Percentiles rank a stretch among this genome's conserved stretches.
phyloP scores from a whole-genome alignment of 1,284 basidiomycete genomes.

The Pyrrhoderma lamaoense region DNA sequence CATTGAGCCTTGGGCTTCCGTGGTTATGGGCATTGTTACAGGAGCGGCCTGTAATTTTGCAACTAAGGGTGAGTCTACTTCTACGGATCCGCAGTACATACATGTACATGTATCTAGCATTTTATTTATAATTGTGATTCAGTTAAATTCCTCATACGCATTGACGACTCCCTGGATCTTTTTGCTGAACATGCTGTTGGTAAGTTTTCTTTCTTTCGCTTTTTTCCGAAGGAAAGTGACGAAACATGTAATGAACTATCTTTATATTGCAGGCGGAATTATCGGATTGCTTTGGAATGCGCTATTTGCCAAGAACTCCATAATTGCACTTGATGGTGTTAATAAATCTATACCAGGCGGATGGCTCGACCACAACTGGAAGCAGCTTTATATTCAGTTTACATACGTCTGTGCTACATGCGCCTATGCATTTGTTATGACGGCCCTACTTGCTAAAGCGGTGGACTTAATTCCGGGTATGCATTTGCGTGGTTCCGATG shows the following conservation, averaged over 20 bases:
- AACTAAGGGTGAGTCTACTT: constrained; percentile 60
- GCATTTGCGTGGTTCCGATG: constrained; percentile 63
- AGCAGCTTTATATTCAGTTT: constrained; percentile 78
- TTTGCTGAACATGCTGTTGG: constrained; percentile 90
- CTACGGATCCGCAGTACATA: not conserved
- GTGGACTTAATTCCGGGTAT: constrained; percentile 76
- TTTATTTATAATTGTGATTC: constrained; percentile 8
- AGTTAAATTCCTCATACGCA: constrained; percentile 62
- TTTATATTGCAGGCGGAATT: constrained; percentile 43
- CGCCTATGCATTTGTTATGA: constrained; percentile 60
- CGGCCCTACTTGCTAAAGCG: constrained; percentile 58
- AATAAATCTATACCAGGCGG: constrained; percentile 63
- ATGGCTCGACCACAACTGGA: constrained; percentile 66
- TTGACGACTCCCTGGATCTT: constrained; percentile 82
- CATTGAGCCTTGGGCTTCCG: constrained; percentile 59
- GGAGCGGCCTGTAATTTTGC: constrained; percentile 81
- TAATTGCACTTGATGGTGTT: constrained; percentile 70
- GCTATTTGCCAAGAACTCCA: constrained; percentile 62
- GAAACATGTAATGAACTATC: not conserved
- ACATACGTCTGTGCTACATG: constrained; percentile 71
- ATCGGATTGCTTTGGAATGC: constrained; percentile 76
- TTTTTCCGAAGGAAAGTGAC: no score
- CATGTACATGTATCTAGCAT: no score
- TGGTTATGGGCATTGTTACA: constrained; percentile 72
- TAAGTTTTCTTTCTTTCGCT: not conserved